Evolutionary conservation across 2,329 filamentous ascomycete genomes (phyloP), one percentile per base, ranked within the genome.

Genomic region (Hymenoscyphus repandus): DNA sequence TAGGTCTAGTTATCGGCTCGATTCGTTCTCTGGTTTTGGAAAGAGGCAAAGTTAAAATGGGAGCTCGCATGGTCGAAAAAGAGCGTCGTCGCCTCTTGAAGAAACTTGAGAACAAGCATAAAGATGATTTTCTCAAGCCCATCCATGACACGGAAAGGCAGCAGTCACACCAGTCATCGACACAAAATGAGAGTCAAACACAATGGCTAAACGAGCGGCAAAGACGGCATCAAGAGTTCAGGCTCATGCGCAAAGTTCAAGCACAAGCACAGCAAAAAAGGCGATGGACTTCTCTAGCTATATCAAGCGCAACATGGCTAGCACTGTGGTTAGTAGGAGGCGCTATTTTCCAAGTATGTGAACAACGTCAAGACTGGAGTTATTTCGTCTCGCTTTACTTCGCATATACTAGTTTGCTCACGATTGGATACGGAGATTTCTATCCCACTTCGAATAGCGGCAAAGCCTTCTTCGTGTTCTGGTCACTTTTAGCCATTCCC

Each of bases 351-450:
- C 69, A 76, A 60, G 64, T 63, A 10, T 73, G 69, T 47, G 81
- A 85, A 63, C 62, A 13, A 62, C 66, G 0, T 45, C 80, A 85
- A 57, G 56, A 65, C 2, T 85, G 90, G 81, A 75, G 70, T 1
- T 96, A 95, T 64, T 96, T 92, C 59, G 74, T 90, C 50, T 79
- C 83, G 0, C 75, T 96, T 39, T 96, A 96, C 69, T 95, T 96
- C 64, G 83, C 84, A 58, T 96, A 93, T 66, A 82, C 90, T 32
- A 85, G 84, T 2, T 78, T 96, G 20, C 75, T 90, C 1, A 96
- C 91, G 0, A 88, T 96, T 34, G 91, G 91, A 1, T 96, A 95
- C 60, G 91, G 91, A 3, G 90, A 95, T 58, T 68, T 85, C 5
- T 82, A 83, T 1, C 90, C 90, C 0, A 73, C 82, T n/a, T 88